Evolutionary conservation across 352 stramenopile species (phyloP), one percentile per base, ranked within the genome.

Genomic region (Phytophthora litchii): DNA sequence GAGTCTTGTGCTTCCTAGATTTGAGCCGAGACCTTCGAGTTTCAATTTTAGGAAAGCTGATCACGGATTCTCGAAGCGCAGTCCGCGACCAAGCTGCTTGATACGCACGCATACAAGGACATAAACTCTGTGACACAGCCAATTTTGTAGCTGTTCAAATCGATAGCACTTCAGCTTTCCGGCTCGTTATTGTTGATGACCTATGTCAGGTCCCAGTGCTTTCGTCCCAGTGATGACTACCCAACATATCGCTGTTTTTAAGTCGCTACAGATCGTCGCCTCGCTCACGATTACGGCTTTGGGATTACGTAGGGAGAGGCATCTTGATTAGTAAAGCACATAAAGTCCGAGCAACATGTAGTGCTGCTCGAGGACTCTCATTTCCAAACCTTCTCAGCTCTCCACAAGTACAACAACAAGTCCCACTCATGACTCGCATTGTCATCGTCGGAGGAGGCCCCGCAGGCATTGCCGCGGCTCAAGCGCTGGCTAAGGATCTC

Each of bases 401-500:
- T 5, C 23, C 40, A 32, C 40, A 47, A 47, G 20, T 17, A 19
- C 40, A 47, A 4, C 40, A 19, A 29, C 23, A 16, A 29, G 29
- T 17, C 6, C 10, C 40, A 45, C 3, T 31, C 16, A 53, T 53
- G 45, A 14, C n/a, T 29, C 45, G 31, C 32, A 44, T 27, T 14
- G 12, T 43, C 8, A 54, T 43, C 19, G 32, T 54, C 46, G 32
- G 31, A 42, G 46, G 46, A 21, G 32, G 45, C 20, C 34, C 32
- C 14, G 46, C 31, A 16, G 46, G 31, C 11, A 44, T 35, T 27
- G 19, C 31, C 21, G 31, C 34, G 13, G 46, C 46, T 13, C 46
- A 35, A 21, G 20, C 46, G 9, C 46, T 54, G 11, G 32, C 46
- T 3, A 25, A 42, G 20, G 8, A 53, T 8, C 69, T 84, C 27